phyloP scores from a whole-genome alignment of 2,329 filamentous ascomycete genomes.

The Neopestalotiopsis rosae region DNA sequence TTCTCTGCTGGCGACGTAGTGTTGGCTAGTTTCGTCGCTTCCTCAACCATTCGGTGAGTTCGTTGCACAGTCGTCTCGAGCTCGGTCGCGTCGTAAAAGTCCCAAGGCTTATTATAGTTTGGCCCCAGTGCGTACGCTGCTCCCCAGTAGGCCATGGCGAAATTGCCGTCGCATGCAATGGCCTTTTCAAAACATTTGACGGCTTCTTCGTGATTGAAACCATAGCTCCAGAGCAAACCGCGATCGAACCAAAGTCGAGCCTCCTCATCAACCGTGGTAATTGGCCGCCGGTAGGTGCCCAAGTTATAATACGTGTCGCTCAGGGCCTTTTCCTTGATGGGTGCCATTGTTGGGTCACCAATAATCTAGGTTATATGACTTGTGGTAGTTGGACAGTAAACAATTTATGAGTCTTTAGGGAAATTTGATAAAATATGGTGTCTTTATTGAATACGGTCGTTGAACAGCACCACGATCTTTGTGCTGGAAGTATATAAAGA shows the following conservation, averaged over 20 bases:
- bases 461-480: no score
- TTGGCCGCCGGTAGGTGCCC: conserved; percentile 59
- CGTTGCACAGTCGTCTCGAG: conserved; percentile 53
- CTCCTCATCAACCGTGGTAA: conserved; percentile 56
- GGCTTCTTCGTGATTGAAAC: conserved; percentile 78
- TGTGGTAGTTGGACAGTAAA: no score
- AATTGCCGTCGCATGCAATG: conserved; percentile 57
- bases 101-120: conserved; percentile 81
- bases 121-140: conserved; percentile 74
- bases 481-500: not conserved
- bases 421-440: not conserved
- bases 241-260: conserved; percentile 74
- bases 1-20: conserved; percentile 57
- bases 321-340: not conserved
- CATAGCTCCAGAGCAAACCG: conserved; percentile 75
- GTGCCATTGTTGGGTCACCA: not conserved
- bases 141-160: conserved; percentile 72
- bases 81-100: conserved; percentile 69
- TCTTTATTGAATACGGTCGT: not conserved
- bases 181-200: conserved; percentile 67
- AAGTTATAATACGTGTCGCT: conserved; percentile 62
- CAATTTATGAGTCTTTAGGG: not conserved
- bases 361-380: not conserved
- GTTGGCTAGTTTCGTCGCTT: conserved; percentile 46
- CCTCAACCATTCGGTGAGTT: conserved; percentile 49